phyloP scores from a whole-genome alignment of 1,139 yeast species.

The Lodderomyces beijingensis region DNA sequence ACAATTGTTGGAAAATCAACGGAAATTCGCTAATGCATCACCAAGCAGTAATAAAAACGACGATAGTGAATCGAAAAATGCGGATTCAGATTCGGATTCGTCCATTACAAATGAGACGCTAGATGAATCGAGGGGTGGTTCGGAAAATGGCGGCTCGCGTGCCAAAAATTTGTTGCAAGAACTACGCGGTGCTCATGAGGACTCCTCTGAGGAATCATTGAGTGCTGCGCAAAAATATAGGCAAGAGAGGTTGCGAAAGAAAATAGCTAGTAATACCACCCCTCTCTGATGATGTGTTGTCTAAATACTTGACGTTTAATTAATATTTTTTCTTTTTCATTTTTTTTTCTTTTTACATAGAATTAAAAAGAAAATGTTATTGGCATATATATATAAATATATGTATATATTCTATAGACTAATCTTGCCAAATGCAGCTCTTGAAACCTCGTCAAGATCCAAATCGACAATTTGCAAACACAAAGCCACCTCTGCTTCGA shows the following conservation, averaged over 20 bases:
- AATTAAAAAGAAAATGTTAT: no score
- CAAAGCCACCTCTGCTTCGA: neutral
- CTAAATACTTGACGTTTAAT: no score
- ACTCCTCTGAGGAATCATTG: conserved; percentile 8
- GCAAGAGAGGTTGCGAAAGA: conserved; percentile 25
- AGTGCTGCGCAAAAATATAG: conserved; percentile 38
- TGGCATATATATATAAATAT: no score
- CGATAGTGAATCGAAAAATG: conserved; percentile 9
- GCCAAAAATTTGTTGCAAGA: conserved; percentile 59
- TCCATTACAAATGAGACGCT: conserved; percentile 8
- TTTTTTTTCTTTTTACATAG: neutral
- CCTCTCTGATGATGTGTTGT: no score
- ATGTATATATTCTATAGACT: conserved; percentile 15
- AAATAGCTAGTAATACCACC: no score
- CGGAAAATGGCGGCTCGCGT: conserved; percentile 26
- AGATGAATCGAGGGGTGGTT: conserved; percentile 45
- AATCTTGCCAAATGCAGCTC: conserved; percentile 10
- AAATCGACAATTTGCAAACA: conserved; percentile 20
- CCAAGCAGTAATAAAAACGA: conserved; percentile 10
- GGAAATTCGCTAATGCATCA: conserved; percentile 11
- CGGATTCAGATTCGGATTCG: conserved; percentile 2
- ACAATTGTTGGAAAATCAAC: conserved; percentile 43
- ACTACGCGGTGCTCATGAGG: conserved; percentile 40
- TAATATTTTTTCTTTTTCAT: neutral
- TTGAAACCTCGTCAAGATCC: conserved; percentile 28